phyloP scores from a whole-genome alignment of 1,284 basidiomycete genomes.

The Afroboletus lepidellus region DNA sequence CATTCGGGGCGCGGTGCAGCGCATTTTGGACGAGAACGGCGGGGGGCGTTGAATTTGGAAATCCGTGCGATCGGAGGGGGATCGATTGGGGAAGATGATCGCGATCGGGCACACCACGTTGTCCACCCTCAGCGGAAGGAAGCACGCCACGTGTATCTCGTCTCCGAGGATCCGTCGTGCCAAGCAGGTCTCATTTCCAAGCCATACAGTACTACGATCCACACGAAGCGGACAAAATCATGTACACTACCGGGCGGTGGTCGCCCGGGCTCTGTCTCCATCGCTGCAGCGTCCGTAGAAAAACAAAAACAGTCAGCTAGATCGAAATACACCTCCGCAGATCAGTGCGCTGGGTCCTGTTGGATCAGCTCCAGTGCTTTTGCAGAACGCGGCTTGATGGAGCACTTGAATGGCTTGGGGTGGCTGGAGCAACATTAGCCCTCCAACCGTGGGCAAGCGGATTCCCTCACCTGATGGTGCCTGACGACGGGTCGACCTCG shows the following conservation, averaged over 20 bases:
- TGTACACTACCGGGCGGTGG: background rate
- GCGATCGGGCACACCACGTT: slow-evolving; percentile 4
- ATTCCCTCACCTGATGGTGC: slow-evolving; percentile 51
- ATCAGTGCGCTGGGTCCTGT: slow-evolving; percentile 36
- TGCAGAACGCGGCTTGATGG: slow-evolving; percentile 56
- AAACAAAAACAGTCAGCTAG: background rate
- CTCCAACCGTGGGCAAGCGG: background rate
- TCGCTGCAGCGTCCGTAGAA: background rate
- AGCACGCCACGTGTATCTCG: background rate
- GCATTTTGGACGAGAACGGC: slow-evolving; percentile 40
- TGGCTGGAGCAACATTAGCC: slow-evolving; percentile 40
- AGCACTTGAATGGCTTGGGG: slow-evolving; percentile 59
- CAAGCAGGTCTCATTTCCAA: background rate
- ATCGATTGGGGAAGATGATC: slow-evolving; percentile 11
- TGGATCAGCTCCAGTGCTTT: slow-evolving; percentile 52
- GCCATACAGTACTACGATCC: background rate
- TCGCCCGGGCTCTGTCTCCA: background rate
- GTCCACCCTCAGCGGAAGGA: slow-evolving; percentile 2
- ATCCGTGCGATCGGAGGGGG: background rate
- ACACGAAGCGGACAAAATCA: background rate
- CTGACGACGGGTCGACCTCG: slow-evolving; percentile 50
- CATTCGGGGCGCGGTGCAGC: slow-evolving; percentile 43
- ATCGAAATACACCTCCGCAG: background rate
- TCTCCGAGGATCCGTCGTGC: slow-evolving; percentile 11
- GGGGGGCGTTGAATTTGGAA: background rate